phyloP scores from a whole-genome alignment of 2,329 filamentous ascomycete genomes.

The Eurotiales sp. region DNA sequence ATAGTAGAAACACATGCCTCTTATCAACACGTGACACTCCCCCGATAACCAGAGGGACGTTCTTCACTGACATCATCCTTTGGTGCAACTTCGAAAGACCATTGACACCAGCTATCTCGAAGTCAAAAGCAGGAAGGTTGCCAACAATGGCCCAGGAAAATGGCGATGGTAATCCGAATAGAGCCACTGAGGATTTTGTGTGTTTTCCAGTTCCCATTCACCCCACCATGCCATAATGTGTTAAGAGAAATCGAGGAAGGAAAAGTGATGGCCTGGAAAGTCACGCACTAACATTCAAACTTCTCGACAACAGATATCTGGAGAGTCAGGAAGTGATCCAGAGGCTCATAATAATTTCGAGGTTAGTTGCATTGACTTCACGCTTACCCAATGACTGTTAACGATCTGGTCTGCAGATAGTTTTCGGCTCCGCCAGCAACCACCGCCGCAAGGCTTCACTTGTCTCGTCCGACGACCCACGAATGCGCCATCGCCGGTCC shows the following conservation, averaged over 20 bases:
- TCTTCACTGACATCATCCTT: too few relatives aligned
- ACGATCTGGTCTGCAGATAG: conserved; percentile 42
- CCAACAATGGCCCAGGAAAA: conserved; percentile 8
- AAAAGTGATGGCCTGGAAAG: background rate
- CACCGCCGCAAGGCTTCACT: conserved; percentile 61
- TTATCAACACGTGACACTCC: too few relatives aligned
- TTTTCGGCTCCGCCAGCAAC: conserved; percentile 50
- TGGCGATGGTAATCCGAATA: background rate
- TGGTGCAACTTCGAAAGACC: too few relatives aligned
- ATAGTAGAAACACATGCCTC: too few relatives aligned
- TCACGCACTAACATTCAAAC: background rate
- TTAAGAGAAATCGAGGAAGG: background rate
- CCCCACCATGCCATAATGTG: background rate
- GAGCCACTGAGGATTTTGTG: conserved; percentile 15
- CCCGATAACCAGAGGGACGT: too few relatives aligned
- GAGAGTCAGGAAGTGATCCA: conserved; percentile 30
- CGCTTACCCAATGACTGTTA: conserved; percentile 1
- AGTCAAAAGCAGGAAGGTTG: too few relatives aligned
- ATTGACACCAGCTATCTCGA: too few relatives aligned
- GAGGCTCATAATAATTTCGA: conserved; percentile 35
- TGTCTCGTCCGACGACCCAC: conserved; percentile 41
- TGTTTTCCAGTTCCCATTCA: background rate
- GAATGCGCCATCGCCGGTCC: conserved; percentile 34
- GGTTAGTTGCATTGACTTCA: too few relatives aligned
- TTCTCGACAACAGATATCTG: conserved; percentile 16